Evolutionary conservation across 352 stramenopile genomes (phyloP), one percentile per base, ranked within the genome.

Genomic region (Phytophthora pluvialis): DNA sequence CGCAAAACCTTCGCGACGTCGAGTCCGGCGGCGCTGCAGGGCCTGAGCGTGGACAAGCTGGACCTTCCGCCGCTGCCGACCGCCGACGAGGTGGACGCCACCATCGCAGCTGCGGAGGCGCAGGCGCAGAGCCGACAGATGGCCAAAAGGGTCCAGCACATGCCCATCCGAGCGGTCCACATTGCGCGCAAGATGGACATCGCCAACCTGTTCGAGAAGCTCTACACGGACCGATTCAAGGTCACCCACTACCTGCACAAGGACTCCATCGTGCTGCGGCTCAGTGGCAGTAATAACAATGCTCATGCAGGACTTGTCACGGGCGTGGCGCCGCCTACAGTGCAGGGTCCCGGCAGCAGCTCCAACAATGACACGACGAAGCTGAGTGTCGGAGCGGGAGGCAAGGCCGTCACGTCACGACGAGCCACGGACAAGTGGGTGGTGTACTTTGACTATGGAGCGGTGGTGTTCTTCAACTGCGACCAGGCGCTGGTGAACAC

Each of bases 391-490:
- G 70, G 70, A 39, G 26, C 50, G 28, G 64, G 70, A 56, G 79
- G 74, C 31, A 81, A 77, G 32, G 81, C 80, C 48, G 62, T 91
- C 26, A 81, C 81, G 29, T 91, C 80, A 26, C 74, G 83, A 59
- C 85, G 87, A 16, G 94, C 92, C 16, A 90, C 86, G 38, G 94
- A 98, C 75, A 94, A 90, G 67, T 97, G 89, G 85, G 82, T 96
- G 44, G 91, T 97, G 26, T 93, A 97, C 69, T 97, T 97, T 72
- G 87, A 97, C 75, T 97, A 97, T 55, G 91, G 91, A 56, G 90
- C 90, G 31, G 84, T 96, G n/a, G 89, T 97, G 45, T 97, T 97
- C 73, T 95, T 97, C 64, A 96, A 97, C 65, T 96, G 88, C 65
- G 87, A 95, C 31, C 82, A 92, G 60, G 70, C 80, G 4, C 78